These are phyloP conservation scores for Ceratocystis colombiana DNA, from an alignment of 2,329 filamentous ascomycete species.

Conservation along the genomic window DNA sequence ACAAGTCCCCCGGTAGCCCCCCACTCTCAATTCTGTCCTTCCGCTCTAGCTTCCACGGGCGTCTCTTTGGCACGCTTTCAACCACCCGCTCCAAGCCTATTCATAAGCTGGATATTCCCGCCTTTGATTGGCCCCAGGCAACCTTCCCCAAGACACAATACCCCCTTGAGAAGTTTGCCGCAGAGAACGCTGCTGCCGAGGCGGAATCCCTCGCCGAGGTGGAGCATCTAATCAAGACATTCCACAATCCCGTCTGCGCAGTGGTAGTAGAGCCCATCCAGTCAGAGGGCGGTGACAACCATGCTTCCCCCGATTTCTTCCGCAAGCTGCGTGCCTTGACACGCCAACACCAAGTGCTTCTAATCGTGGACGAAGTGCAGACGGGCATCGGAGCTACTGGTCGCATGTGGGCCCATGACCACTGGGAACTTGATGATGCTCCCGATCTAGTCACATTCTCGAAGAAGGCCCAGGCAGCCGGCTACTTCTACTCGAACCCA, in stretches of 20 bases:
- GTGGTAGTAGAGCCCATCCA: conserved; percentile 72
- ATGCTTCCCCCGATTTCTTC: conserved; percentile 71
- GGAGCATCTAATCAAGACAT: conserved; percentile 57
- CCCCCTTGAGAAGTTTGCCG: conserved; percentile 57
- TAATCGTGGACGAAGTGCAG: conserved; percentile 80
- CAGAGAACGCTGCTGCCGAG: conserved; percentile 63
- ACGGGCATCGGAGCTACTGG: conserved; percentile 77
- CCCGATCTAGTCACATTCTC: conserved; percentile 84
- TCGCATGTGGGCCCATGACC: conserved; percentile 79
- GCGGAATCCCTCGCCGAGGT: conserved; percentile 62
- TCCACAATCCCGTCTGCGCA: conserved; percentile 60
- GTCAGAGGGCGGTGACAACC: conserved; percentile 76
- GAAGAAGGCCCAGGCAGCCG: conserved; percentile 78
- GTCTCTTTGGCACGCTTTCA: conserved; percentile 66
- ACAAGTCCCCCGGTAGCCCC: conserved; percentile 62
- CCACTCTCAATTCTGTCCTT: conserved; percentile 70
- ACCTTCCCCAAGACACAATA: conserved; percentile 69
- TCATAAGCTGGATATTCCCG: conserved; percentile 80
- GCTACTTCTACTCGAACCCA: conserved; percentile 72
- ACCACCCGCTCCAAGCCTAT: conserved; percentile 75
- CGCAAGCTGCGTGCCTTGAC: conserved; percentile 62
- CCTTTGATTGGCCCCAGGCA: conserved; percentile 80
- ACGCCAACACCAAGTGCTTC: conserved; percentile 55
- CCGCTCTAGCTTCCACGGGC: conserved; percentile 68
- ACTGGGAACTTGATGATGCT: conserved; percentile 62